Conservation (phyloP, 306 rosid genomes). For the Lathyrus sativus region DNA sequence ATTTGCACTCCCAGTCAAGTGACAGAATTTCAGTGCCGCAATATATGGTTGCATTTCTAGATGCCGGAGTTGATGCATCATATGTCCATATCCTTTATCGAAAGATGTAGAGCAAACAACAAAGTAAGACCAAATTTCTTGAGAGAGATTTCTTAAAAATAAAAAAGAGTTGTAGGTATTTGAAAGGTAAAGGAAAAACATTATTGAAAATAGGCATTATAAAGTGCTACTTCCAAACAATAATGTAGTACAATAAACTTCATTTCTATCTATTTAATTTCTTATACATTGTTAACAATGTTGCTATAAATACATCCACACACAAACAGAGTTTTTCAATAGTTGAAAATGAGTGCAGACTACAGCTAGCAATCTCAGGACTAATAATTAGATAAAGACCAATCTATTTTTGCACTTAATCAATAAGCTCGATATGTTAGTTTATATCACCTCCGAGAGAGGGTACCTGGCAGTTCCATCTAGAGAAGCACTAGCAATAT, state of each 20-base stretch:
- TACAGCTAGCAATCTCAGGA: constrained; percentile 23
- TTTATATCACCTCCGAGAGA: constrained; percentile 20
- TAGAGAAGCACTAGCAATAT: constrained; percentile 93
- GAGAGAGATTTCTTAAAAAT: constrained; percentile 28
- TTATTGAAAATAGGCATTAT: constrained; percentile 17
- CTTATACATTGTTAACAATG: constrained; percentile 1
- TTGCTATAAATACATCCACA: constrained; percentile 12
- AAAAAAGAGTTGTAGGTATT: constrained; percentile 24
- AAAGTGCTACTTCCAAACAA: constrained; percentile 29
- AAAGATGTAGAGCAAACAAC: constrained; percentile 30
- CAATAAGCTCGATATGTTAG: constrained; percentile 8
- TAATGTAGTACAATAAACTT: constrained; percentile 12
- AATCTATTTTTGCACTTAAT: constrained; percentile 5
- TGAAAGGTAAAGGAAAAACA: constrained; percentile 25
- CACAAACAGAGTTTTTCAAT: constrained; percentile 12
- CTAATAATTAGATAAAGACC: constrained; percentile 6
- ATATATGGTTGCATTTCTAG: constrained; percentile 96
- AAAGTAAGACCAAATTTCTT: constrained; percentile 34
- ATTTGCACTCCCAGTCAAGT: constrained; percentile 98
- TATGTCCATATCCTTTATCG: constrained; percentile 89
- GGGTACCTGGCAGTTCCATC: constrained; percentile 94
- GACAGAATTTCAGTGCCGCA: constrained; percentile 91
- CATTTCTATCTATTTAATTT: constrained; percentile 1
- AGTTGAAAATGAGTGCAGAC: constrained; percentile 31
- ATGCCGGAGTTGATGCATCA: constrained; percentile 82